Evolutionary conservation across 2,329 filamentous ascomycete species (phyloP).

Genomic region (Periconia sp.): DNA sequence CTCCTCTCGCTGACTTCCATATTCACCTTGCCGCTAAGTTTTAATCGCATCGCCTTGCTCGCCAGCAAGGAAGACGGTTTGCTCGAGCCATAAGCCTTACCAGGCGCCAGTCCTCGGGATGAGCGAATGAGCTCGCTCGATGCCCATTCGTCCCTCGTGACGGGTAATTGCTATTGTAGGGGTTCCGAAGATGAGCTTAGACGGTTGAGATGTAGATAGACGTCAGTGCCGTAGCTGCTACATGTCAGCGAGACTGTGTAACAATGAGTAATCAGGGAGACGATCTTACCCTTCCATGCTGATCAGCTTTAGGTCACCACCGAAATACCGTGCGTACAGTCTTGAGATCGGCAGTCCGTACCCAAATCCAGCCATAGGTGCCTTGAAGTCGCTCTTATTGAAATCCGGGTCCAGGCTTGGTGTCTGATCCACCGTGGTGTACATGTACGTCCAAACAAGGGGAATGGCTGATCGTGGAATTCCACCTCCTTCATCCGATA

Average conservation of each 20-base stretch:
- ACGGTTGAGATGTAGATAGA: constrained; percentile 96
- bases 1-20: constrained; percentile 81
- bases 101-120: constrained; percentile 64
- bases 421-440: constrained; percentile 96
- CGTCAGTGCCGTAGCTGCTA: constrained; percentile 90
- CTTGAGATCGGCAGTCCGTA: constrained; percentile 94
- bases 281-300: constrained; percentile 93
- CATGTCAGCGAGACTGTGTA: constrained; percentile 26
- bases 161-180: constrained; percentile 88
- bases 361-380: constrained; percentile 98
- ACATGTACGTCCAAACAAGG: constrained; percentile 99
- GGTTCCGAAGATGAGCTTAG: constrained; percentile 95
- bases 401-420: constrained; percentile 96
- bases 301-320: constrained; percentile 94
- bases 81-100: constrained; percentile 19
- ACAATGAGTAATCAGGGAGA: not conserved
- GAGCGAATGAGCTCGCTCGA: constrained; percentile 40
- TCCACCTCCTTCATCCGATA: constrained; percentile 94
- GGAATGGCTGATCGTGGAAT: constrained; percentile 93
- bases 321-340: constrained; percentile 95
- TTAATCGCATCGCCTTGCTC: constrained; percentile 67
- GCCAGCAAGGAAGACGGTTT: constrained; percentile 50
- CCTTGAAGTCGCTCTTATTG: constrained; percentile 99
- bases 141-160: constrained; percentile 76
- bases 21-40: constrained; percentile 61